Base-by-base conservation (phyloP, 805 yeast species). In the Blastobotrys peoriensis region DNA sequence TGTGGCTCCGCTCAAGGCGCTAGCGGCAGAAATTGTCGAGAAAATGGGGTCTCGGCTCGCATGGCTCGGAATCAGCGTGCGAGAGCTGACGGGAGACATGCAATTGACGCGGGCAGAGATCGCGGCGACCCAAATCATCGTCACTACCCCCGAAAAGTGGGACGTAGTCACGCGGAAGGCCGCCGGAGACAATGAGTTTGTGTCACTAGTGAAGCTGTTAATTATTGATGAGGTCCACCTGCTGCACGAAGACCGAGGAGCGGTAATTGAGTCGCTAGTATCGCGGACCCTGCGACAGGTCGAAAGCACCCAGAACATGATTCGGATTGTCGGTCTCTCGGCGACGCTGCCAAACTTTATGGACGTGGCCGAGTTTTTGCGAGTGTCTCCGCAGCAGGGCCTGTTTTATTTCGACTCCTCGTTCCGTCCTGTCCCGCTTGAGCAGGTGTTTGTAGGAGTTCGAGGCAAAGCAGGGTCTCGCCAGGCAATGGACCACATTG, bases 191-290 rank as follows among this genome's bases (percentile, higher is more conserved):
- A 78, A 78, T 40, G 95, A 88, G 53, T 64, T 89, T 38, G 86
- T 86, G 2, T 78, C 84, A 9, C 88, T 87, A 55, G 94, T 93
- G 6, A 86, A 82, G 61, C 66, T 93, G 10, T 67, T 93, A 46
- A 86, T 93, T 47, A 89, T 93, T 49, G 98, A 93, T 70, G 98
- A 93, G 66, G 98, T 93, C 0, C 98, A 93, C 72, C 69, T 93
- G 58, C 72, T 93, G 43, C 98, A 93, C 56, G 98, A 93, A 75
- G 98, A 93, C 45, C 78, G 98, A 69, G 98, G 98, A 56, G 86
- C 97, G 5, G 98, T 93, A 4, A 86, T 93, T 50, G 98, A 93
- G 63, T 88, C 97, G 0, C 69, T 89, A 42, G 96, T 89, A 2
- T 96, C 97, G 0, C 78, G 98, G 65, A 93, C 98, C 0, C 71